Percentiles rank a stretch among this genome's conserved stretches.
Conservation (phyloP, 139 green algal genomes). For the Coelastrella sp. region DNA sequence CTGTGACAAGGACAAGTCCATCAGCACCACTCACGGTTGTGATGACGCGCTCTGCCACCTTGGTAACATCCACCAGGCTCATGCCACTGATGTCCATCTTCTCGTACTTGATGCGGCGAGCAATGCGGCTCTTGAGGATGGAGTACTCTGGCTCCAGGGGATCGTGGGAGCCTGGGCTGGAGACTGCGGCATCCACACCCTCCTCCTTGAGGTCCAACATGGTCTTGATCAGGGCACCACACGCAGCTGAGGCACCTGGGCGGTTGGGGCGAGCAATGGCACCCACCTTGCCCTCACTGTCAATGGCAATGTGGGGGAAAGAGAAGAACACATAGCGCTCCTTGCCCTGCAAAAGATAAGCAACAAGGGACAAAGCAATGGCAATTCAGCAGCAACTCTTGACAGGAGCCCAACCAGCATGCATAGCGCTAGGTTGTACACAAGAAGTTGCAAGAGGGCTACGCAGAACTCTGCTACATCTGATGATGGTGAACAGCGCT, state of each 20-base stretch:
- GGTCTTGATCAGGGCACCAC: constrained; percentile 83
- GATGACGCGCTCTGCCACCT: constrained; percentile 86
- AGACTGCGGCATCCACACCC: constrained; percentile 61
- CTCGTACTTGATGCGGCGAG: constrained; percentile 69
- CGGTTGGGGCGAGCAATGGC: constrained; percentile 70
- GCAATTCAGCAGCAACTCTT: too few relatives aligned
- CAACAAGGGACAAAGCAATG: background rate
- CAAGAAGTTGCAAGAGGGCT: too few relatives aligned
- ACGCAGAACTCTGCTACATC: too few relatives aligned
- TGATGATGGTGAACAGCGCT: too few relatives aligned
- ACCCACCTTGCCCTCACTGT: constrained; percentile 76
- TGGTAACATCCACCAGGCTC: constrained; percentile 80
- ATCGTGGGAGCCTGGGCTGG: constrained; percentile 78
- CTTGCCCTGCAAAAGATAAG: constrained; percentile 61
- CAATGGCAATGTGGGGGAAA: constrained; percentile 93
- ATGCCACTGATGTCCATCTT: constrained; percentile 53
- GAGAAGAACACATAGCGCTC: constrained; percentile 94
- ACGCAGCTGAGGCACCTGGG: constrained; percentile 72
- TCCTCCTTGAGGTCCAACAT: constrained; percentile 59
- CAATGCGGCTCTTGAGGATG: constrained; percentile 91
- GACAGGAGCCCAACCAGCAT: too few relatives aligned
- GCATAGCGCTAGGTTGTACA: too few relatives aligned
- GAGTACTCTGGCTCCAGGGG: constrained; percentile 87
- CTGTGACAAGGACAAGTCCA: background rate
- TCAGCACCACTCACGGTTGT: constrained; percentile 61